Base-by-base conservation (phyloP, 331 rosid species). In the Quercus phellos region DNA sequence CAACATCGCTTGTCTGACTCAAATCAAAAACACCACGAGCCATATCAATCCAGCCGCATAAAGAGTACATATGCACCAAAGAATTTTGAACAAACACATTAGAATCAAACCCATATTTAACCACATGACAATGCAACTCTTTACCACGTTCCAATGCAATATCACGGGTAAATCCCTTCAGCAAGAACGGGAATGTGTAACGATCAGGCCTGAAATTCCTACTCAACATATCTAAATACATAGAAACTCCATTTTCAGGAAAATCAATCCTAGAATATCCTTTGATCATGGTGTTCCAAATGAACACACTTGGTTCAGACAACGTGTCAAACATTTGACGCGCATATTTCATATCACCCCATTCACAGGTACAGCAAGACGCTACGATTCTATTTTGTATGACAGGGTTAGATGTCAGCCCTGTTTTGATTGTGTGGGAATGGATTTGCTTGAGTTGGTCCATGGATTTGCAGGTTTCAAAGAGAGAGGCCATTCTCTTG, bases 261-360 rank as follows among this genome's bases (percentile, higher is more conserved):
- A 79, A 72, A 22, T 79, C 74, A 30, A 74, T 78, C 76, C 90
- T 81, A 38, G 93, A 88, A 78, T 88, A 90, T 59, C 93, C 97
- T 78, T 83, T 90, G 63, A 92, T 89, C 91, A 94, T 77, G 63
- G 89, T 88, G 80, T 94, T 94, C 87, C 93, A 92, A 73, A 87
- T 18, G 34, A 89, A 92, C 38, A 78, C 83, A 75, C 75, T 83
- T 77, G 98, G 95, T 22, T 88, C 79, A 3, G 89, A 82, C 32
- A 90, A 90, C 83, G 42, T 73, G 14, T 89, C 97, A 61, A 94
- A 92, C 97, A 90, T 0, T 18, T 77, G 64, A 26, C 76, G 88
- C 19, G 97, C 97, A 82, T 90, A 89, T 4, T 74, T 14, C 70
- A 92, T 61, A 76, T 88, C 87, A 67, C 92, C 97, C 9, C 69